Base-by-base conservation (phyloP, 352 stramenopile species). In the Phytophthora crassamura region DNA sequence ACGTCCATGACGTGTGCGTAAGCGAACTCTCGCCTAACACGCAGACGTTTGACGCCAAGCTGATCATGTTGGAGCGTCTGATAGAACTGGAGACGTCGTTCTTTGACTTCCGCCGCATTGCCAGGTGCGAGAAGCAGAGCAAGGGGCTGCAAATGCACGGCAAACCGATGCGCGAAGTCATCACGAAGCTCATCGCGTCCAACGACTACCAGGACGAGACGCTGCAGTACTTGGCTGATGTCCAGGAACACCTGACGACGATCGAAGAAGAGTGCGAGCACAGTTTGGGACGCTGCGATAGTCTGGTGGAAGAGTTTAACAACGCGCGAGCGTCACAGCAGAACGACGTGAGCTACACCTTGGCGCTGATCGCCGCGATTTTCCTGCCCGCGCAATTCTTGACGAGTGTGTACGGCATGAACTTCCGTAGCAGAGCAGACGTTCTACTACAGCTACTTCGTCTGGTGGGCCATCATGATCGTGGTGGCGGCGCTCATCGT, bases 331-430 rank as follows among this genome's bases (percentile, higher is more conserved):
- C 80, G 0, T 67, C 72, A 9, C 67, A 81, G 48, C 84, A 93
- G 54, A 89, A 76, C 61, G 78, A 90, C 28, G 82, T 92, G 63
- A 91, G 84, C 62, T 93, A 88, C 61, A 68, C 83, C 15, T 69
- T 94, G 30, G 86, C 86, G 40, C 72, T 96, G 6, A 78, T 96
- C 10, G 83, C 86, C 1, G 85, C 88, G 1, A 81, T 93, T 34
- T 93, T 92, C 46, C 59, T 96, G 25, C 86, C 86, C 0, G 88
- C 81, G n/a, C 84, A 93, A 66, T 96, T 96, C 61, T 72, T 94
- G 28, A 93, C 86, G 16, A 82, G 84, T 0, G 66, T 96, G 14
- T 94, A 94, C 63, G 88, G 88, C 55, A 96, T 96, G 88, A 96
- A 96, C 69, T 94, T 96, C 70, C 78, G 30, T 72, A 87, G 84